A percentile compares a stretch with the other conserved stretches of the same genome.
Conservation (phyloP, 495 filamentous ascomycete species). For the Lophiotrema nucula region DNA sequence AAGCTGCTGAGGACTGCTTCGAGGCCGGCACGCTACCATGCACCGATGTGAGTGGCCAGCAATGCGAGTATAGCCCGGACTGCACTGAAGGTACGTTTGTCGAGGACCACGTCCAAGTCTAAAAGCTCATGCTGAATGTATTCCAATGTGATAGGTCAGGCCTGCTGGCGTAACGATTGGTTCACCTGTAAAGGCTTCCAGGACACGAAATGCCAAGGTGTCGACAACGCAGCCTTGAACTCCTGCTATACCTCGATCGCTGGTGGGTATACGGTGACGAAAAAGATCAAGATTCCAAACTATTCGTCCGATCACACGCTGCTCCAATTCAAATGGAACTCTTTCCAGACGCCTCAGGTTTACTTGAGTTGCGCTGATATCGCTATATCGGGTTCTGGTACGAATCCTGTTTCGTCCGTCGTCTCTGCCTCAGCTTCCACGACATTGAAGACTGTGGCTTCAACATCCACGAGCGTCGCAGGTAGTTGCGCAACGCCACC, state of each 20-base stretch:
- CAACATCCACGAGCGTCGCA: not conserved
- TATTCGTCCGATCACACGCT: no score
- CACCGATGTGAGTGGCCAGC: slow-evolving; percentile 53
- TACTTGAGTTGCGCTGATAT: slow-evolving; percentile 59
- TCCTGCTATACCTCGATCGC: no score
- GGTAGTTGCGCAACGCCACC: not conserved
- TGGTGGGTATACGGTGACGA: no score
- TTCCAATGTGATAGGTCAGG: no score
- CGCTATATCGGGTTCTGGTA: slow-evolving; percentile 38
- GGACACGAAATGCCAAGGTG: no score
- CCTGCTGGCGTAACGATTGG: no score
- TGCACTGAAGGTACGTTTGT: slow-evolving; percentile 55
- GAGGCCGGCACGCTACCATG: slow-evolving; percentile 50
- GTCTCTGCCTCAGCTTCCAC: not conserved
- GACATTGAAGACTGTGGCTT: not conserved
- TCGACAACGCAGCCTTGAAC: no score
- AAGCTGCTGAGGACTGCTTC: slow-evolving; percentile 57
- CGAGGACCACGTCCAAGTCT: slow-evolving; percentile 44
- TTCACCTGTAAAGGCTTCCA: no score
- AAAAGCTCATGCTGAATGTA: no score
- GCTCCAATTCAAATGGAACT: slow-evolving; percentile 57
- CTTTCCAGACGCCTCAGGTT: slow-evolving; percentile 56
- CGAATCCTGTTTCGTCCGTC: not conserved
- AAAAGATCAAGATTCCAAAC: no score
- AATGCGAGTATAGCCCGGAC: slow-evolving; percentile 53